Percentiles rank a stretch among this genome's conserved stretches.
Evolutionary conservation across 108 stramenopile genomes (phyloP).

Genomic region (Skeletonema menzelii): DNA sequence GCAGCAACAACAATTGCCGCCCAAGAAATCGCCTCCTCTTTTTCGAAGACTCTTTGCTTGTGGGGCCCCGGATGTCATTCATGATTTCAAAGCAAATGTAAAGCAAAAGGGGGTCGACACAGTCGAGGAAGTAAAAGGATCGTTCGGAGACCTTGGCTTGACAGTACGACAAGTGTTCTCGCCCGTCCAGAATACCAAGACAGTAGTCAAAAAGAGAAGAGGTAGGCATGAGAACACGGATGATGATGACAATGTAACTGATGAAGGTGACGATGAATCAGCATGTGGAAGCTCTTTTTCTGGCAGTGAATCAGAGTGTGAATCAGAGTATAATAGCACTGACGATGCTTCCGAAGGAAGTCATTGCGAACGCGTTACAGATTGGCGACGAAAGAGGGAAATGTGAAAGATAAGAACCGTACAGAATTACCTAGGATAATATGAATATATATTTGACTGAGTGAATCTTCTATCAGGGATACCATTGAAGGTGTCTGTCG

Average conservation of each 20-base stretch:
- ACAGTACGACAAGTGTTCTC: not conserved
- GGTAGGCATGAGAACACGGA: not conserved
- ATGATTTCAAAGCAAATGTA: not conserved
- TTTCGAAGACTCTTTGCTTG: too few relatives aligned
- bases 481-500: too few relatives aligned
- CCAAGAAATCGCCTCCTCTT: too few relatives aligned
- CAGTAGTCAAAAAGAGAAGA: not conserved
- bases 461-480: too few relatives aligned
- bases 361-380: not conserved
- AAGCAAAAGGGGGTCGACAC: not conserved
- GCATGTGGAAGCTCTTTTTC: not conserved
- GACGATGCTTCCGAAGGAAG: not conserved
- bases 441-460: too few relatives aligned
- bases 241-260: not conserved
- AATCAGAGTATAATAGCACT: not conserved
- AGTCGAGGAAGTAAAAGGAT: not conserved
- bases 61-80: too few relatives aligned
- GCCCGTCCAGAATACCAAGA: not conserved
- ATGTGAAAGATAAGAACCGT: not conserved
- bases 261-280: not conserved
- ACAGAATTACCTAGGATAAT: too few relatives aligned
- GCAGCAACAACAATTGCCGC: too few relatives aligned
- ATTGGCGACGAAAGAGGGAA: not conserved
- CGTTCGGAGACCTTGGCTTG: not conserved
- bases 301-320: not conserved